Percentiles rank a stretch among this genome's conserved stretches.
Conservation (phyloP, 2,329 filamentous ascomycete genomes). For the Alternaria angustiovoidea region DNA sequence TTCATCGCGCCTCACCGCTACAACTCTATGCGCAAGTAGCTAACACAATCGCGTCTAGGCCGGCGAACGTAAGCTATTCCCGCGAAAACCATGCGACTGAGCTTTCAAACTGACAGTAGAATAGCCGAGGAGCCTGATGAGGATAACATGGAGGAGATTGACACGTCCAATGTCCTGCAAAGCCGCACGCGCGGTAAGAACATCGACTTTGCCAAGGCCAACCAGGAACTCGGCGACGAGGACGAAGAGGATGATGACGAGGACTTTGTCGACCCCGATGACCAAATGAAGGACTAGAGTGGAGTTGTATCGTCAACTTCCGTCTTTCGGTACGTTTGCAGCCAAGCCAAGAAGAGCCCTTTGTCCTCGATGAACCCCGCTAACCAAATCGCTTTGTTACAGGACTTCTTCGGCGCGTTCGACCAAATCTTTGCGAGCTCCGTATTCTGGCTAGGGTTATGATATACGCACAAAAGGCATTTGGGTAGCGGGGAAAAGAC, state of each 20-base stretch:
- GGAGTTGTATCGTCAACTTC: constrained; percentile 4
- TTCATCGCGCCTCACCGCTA: constrained; percentile 18
- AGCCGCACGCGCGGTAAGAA: constrained; percentile 87
- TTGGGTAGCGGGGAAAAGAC: constrained; percentile 31
- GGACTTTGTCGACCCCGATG: constrained; percentile 69
- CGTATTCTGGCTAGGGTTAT: constrained; percentile 21
- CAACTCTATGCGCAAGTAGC: constrained; percentile 26
- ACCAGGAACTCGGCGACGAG: constrained; percentile 76
- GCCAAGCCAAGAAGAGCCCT: neutral
- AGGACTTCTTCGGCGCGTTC: constrained; percentile 27
- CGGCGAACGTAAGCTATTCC: constrained; percentile 46
- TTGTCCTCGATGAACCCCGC: constrained; percentile 8
- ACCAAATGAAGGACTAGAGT: constrained; percentile 72
- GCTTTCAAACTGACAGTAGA: constrained; percentile 27
- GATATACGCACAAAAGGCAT: constrained; percentile 34
- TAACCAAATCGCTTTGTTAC: neutral
- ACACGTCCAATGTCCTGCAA: constrained; percentile 83
- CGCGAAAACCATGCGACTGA: constrained; percentile 16
- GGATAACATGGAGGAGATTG: constrained; percentile 88
- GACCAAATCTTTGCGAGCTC: constrained; percentile 29
- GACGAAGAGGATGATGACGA: constrained; percentile 82
- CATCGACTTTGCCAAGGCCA: constrained; percentile 94
- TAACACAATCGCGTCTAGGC: constrained; percentile 38
- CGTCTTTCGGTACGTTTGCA: constrained; percentile 30
- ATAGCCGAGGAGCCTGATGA: constrained; percentile 72